These are phyloP conservation scores for Fraxinus platypoda DNA, from an alignment of 305 asterid species.

Conservation along the genomic window DNA sequence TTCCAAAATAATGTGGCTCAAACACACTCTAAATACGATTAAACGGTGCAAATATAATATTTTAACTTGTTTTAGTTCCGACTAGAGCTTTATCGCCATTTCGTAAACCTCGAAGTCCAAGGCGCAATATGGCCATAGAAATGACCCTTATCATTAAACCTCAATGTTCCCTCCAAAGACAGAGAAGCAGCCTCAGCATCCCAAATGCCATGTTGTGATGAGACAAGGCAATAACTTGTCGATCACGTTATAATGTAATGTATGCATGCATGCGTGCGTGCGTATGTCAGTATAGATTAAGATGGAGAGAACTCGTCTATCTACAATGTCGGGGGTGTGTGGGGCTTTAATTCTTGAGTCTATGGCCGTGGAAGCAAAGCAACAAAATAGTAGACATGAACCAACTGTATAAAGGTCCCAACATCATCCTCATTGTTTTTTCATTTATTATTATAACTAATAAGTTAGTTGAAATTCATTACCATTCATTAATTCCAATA, in stretches of 20 bases:
- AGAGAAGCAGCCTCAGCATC: neutral
- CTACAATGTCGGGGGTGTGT: neutral
- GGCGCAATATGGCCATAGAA: neutral
- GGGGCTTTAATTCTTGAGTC: neutral
- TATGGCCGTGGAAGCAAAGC: neutral
- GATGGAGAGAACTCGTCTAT: neutral
- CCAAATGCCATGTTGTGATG: neutral
- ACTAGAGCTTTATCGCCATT: neutral
- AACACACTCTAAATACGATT: neutral
- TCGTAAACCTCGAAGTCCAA: neutral
- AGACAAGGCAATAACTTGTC: neutral
- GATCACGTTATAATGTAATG: neutral
- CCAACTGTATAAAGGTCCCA: neutral
- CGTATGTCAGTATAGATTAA: neutral
- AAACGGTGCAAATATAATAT: neutral
- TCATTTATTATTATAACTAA: neutral
- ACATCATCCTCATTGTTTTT: neutral
- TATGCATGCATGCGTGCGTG: neutral
- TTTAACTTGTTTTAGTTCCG: neutral
- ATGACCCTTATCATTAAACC: neutral
- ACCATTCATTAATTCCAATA: neutral
- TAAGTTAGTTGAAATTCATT: neutral
- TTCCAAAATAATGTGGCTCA: too few species aligned
- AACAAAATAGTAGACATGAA: neutral
- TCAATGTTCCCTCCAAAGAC: neutral